Conservation (phyloP, 495 filamentous ascomycete genomes). For the Daldinia childiae region DNA sequence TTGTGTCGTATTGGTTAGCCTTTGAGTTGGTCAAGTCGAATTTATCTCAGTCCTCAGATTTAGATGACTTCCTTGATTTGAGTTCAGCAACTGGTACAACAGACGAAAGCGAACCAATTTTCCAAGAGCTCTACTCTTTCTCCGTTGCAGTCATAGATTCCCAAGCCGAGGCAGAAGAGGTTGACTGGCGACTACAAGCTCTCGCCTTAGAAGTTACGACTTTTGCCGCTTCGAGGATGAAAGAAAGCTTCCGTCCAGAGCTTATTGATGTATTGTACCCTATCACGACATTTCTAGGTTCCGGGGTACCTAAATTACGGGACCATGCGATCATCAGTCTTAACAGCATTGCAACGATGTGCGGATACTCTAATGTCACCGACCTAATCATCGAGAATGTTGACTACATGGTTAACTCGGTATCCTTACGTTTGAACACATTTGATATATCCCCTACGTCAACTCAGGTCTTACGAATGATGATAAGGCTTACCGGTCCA, state of each 20-base stretch:
- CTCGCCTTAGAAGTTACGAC: conserved; percentile 79
- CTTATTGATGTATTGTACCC: conserved; percentile 94
- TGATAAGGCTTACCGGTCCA: conserved; percentile 87
- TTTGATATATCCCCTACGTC: conserved; percentile 92
- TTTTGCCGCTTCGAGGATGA: conserved; percentile 72
- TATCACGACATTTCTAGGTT: conserved; percentile 84
- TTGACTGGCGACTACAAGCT: conserved; percentile 76
- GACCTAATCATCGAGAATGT: conserved; percentile 90
- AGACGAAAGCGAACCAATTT: conserved; percentile 62
- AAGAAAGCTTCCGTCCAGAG: conserved; percentile 78
- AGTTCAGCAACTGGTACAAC: conserved; percentile 48
- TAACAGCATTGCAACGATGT: conserved; percentile 77
- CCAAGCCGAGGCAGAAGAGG: conserved; percentile 57
- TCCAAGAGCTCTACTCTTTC: conserved; percentile 82
- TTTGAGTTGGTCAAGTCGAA: conserved; percentile 72
- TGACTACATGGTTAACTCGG: conserved; percentile 95
- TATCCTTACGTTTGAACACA: conserved; percentile 86
- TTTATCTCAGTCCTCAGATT: conserved; percentile 56
- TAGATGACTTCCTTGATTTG: conserved; percentile 74
- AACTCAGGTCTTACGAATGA: conserved; percentile 91
- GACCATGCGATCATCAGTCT: conserved; percentile 85
- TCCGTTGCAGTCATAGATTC: conserved; percentile 71
- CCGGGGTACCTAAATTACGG: conserved; percentile 71
- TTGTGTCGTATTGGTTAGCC: conserved; percentile 85
- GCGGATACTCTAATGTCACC: conserved; percentile 77